A percentile compares a stretch with the other conserved stretches of the same genome.
These are phyloP conservation scores for Sporopachydermia quercuum DNA, from an alignment of 805 yeast genomes.

Conservation along the genomic window DNA sequence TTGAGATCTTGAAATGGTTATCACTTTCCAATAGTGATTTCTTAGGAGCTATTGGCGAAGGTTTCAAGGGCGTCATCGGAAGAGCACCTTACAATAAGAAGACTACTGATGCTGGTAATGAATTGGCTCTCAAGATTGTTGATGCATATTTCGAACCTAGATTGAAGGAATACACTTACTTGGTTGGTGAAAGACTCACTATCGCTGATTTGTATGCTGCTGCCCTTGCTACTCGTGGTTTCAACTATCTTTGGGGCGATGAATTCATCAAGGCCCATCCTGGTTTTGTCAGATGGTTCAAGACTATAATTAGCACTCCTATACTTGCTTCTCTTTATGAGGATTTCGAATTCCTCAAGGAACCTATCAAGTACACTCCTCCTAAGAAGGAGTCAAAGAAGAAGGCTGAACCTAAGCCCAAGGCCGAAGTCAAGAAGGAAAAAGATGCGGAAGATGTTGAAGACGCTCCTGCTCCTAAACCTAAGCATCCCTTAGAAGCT, in stretches of 20 bases:
- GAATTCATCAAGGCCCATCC: conserved; percentile 56
- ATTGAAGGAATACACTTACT: conserved; percentile 45
- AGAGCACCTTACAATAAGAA: conserved; percentile 66
- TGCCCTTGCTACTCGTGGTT: conserved; percentile 35
- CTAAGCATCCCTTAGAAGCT: conserved; percentile 82
- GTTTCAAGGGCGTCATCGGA: conserved; percentile 52
- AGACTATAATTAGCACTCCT: conserved; percentile 33
- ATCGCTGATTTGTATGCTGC: conserved; percentile 53
- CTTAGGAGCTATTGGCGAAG: conserved; percentile 28
- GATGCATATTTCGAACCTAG: conserved; percentile 35
- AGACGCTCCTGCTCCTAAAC: conserved; percentile 26
- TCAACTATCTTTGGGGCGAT: conserved; percentile 42
- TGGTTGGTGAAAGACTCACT: conserved; percentile 53
- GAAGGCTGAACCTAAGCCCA: conserved; percentile 22
- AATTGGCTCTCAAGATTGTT: conserved; percentile 24
- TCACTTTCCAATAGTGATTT: conserved; percentile 64
- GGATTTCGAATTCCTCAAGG: conserved; percentile 43
- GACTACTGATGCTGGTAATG: conserved; percentile 31
- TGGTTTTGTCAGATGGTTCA: conserved; percentile 55
- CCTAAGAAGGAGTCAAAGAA: conserved; percentile 64
- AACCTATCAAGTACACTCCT: conserved; percentile 52
- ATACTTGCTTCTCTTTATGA: conserved; percentile 32
- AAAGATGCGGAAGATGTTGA: conserved; percentile 21
- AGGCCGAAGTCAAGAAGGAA: conserved; percentile 13
- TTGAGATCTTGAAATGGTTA: conserved; percentile 59